Base-by-base conservation (phyloP, 768 basidiomycete species). In the Podaxis pistillaris region DNA sequence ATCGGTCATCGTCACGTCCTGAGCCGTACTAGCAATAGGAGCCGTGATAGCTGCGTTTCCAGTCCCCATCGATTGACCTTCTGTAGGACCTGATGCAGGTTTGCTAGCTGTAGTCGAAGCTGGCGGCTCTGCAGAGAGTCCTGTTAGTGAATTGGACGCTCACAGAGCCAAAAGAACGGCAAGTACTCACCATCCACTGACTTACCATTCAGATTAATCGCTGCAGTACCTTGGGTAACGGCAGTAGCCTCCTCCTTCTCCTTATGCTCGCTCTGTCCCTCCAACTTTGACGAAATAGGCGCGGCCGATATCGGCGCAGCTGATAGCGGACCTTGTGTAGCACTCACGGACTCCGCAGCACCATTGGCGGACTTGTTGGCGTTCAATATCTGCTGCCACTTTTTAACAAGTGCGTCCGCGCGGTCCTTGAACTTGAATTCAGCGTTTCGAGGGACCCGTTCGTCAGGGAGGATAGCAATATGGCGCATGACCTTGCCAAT, bases 401-500 rank as follows among this genome's bases (percentile, higher is more conserved):
- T 85, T 64, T 87, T 81, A 64, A 93, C 87, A 17, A 94, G 78
- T 26, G 80, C 83, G 65, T 83, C 81, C 12, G 90, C 87, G 26
- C 92, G 86, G 6, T 86, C 81, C 36, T 84, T 83, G 79, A 94
- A 90, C 65, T 87, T 81, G 79, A 86, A 81, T 49, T 80, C 76
- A 0, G 65, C 84, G 68, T 92, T 86, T 54, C 85, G 78, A 4
- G 91, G 90, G 19, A 93, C 83, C 68, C 78, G 82, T 17, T 80
- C 79, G 38, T 77, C 74, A 4, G 73, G 49, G 7, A 91, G 80
- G 6, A 81, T 79, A 28, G 87, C 79, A 68, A 95, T 91, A 74
- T 93, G 91, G 68, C 91, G 90, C 90, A 95, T 92, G 37, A 95
- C 92, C 78, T 90, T 89, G 73, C 85, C 87, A 66, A 91, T 89